These are phyloP conservation scores for Pyricularia pennisetigena DNA, from an alignment of 2,329 filamentous ascomycete genomes.

Conservation along the genomic window DNA sequence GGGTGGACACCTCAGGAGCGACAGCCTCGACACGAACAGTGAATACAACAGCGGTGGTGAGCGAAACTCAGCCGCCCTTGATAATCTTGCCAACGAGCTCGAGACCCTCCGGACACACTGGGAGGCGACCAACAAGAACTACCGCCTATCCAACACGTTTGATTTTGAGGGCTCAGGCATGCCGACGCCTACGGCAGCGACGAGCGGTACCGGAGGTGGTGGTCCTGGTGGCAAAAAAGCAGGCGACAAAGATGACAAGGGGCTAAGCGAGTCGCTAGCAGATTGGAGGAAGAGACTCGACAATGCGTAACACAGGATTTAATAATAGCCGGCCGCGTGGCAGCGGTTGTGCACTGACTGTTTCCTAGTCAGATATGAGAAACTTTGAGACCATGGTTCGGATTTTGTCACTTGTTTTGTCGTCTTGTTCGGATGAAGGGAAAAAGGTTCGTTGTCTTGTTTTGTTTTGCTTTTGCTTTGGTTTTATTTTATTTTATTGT, in stretches of 20 bases:
- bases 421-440: not conserved
- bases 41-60: slow-evolving; percentile 43
- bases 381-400: not conserved
- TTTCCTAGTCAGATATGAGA: not conserved
- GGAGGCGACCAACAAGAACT: slow-evolving; percentile 94
- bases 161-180: slow-evolving; percentile 57
- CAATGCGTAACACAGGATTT: slow-evolving; percentile 12
- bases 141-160: slow-evolving; percentile 80
- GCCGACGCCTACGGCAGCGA: slow-evolving; percentile 8
- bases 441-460: not conserved
- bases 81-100: slow-evolving; percentile 84
- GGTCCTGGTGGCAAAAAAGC: slow-evolving; percentile 22
- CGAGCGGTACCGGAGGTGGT: slow-evolving; percentile 3
- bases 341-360: not conserved
- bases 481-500: not conserved
- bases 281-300: slow-evolving; percentile 76
- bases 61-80: slow-evolving; percentile 61
- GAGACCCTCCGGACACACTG: slow-evolving; percentile 85
- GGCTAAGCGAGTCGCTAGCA: slow-evolving; percentile 61
- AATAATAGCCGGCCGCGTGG: not conserved
- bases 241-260: slow-evolving; percentile 27
- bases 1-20: slow-evolving; percentile 36
- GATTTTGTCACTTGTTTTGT: not conserved
- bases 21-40: slow-evolving; percentile 47
- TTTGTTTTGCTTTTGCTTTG: not conserved